Percentiles rank a stretch among this genome's conserved stretches.
These are phyloP conservation scores for Citrus australasica DNA, from an alignment of 345 rosid genomes.

Conservation along the genomic window DNA sequence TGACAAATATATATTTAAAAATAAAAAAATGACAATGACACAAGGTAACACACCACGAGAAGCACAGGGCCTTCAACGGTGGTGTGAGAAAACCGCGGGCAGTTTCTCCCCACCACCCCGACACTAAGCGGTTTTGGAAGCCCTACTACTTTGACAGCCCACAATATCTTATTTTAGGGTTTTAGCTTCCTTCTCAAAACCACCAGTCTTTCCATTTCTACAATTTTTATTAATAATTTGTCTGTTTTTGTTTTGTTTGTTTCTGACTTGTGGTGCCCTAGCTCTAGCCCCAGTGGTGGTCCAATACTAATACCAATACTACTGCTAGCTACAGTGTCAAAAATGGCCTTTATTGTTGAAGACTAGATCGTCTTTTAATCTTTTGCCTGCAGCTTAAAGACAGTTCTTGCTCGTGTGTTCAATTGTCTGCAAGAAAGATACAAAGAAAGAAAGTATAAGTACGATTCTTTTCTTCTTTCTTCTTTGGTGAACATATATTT, in stretches of 20 bases:
- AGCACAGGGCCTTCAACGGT: constrained; percentile 12
- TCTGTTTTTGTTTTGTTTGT: constrained; percentile 25
- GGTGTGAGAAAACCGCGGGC: constrained; percentile 49
- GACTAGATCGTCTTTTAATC: background rate
- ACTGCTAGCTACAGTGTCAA: background rate
- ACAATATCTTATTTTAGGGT: constrained; percentile 32
- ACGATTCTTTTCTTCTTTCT: too few species aligned
- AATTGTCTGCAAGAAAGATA: background rate
- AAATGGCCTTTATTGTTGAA: constrained; percentile 12
- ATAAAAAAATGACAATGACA: constrained; percentile 24
- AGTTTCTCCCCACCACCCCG: constrained; percentile 46
- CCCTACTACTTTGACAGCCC: constrained; percentile 32
- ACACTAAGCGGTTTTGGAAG: constrained; percentile 40
- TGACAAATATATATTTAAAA: background rate
- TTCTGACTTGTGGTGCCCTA: constrained; percentile 9
- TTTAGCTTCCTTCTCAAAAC: constrained; percentile 16
- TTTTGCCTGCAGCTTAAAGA: too few species aligned
- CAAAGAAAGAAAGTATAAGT: too few species aligned
- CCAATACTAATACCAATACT: constrained; percentile 6
- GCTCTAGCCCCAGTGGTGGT: background rate
- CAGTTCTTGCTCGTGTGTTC: background rate
- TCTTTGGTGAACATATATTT: background rate
- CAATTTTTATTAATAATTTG: constrained; percentile 5
- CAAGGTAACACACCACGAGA: constrained; percentile 32
- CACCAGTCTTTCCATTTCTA: background rate